Percentiles rank a stretch among this genome's conserved stretches.
Conservation (phyloP, 768 basidiomycete species). For the Leucogyrophana mollusca region DNA sequence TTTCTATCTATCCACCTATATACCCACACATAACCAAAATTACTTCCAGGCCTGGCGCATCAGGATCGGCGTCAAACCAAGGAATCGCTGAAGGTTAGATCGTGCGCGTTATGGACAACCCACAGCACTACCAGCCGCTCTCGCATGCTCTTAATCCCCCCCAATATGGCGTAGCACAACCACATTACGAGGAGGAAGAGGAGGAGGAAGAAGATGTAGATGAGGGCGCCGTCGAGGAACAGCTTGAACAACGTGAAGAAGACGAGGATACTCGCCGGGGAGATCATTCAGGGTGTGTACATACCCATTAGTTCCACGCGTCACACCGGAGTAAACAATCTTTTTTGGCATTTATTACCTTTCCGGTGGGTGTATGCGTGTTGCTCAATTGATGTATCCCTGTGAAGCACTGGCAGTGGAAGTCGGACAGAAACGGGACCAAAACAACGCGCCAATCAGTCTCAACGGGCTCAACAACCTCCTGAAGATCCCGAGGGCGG, state of each 20-base stretch:
- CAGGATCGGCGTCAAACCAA: not conserved
- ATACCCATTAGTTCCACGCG: constrained; percentile 1
- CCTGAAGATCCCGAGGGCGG: constrained; percentile 32
- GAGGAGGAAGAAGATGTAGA: constrained; percentile 75
- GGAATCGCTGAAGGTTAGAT: constrained; percentile 17
- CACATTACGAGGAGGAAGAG: constrained; percentile 50
- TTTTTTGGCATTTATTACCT: constrained; percentile 3
- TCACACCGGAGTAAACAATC: constrained; percentile 11
- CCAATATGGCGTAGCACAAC: constrained; percentile 21
- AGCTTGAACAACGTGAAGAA: constrained; percentile 51
- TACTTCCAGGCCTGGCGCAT: too few species aligned
- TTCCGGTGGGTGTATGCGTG: constrained; percentile 2
- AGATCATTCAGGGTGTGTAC: constrained; percentile 15
- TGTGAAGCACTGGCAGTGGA: constrained; percentile 15
- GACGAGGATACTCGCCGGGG: constrained; percentile 38
- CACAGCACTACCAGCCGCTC: constrained; percentile 78
- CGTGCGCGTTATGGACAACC: constrained; percentile 50
- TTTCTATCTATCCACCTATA: not conserved
- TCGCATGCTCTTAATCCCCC: constrained; percentile 74
- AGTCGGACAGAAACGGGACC: constrained; percentile 18
- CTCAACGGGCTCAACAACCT: constrained; percentile 26
- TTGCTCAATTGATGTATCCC: constrained; percentile 4
- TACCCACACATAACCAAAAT: too few species aligned
- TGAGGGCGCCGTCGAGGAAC: constrained; percentile 70
- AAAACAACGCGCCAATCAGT: constrained; percentile 21